Base-by-base conservation (phyloP, 306 rosid genomes). In the Pyrus bretschneideri region DNA sequence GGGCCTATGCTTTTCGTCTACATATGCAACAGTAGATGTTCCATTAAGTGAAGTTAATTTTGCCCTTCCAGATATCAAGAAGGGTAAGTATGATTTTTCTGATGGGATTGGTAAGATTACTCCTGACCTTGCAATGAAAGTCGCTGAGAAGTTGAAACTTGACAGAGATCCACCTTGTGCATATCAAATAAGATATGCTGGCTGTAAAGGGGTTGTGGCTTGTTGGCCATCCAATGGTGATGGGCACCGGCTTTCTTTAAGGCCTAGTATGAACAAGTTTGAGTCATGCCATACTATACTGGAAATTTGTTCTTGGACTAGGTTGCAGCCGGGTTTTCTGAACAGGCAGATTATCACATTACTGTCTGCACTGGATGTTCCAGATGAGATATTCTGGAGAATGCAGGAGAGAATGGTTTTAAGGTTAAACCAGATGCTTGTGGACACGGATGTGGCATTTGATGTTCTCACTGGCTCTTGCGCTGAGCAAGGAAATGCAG, bases 1-100 rank as follows among this genome's bases (percentile, higher is more conserved):
- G 92, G 98, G 96, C 27, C 96, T 59, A 67, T 93, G 98, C 74
- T 93, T 93, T 80, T 93, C 98, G 3, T 93, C 96, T 66, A 93
- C 98, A 10, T 93, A 93, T 86, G 98, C 98, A 76, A 86, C 98
- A 0, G 85, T 90, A 60, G 89, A 93, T 75, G 98, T 93, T 85
- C 83, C 83, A 59, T 59, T 71, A 21, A 59, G 40, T 33, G 80
- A 87, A 76, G 89, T 89, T 40, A 81, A 92, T 81, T 15, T 2
- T n/a, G 1, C 46, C 1, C 81, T 88, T 58, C 84, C 83, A 7
- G 98, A 93, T 73, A 67, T 93, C 60, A n/a, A 82, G 83, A 89
- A 93, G 79, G 85, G 88, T 51, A 44, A 10, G 2, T 89, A 90
- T 60, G 23, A 33, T 72, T 93, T 93, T 86, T 90, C 98, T 31